Evolutionary conservation across 805 yeast genomes (phyloP).

Genomic region (Huiozyma naganishii): DNA sequence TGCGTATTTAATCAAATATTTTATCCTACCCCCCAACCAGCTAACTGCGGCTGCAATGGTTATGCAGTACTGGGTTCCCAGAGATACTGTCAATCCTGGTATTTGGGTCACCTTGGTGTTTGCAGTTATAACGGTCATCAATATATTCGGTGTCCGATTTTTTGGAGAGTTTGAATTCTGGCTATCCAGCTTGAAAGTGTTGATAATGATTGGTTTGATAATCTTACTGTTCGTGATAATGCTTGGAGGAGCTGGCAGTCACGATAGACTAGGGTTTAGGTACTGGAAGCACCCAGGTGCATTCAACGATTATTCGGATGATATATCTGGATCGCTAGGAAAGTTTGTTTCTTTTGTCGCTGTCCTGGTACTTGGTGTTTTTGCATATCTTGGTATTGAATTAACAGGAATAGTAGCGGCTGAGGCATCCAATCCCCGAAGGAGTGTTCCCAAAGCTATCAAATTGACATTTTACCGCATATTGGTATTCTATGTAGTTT

Average conservation of each 20-base stretch:
- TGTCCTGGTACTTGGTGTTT: constrained; percentile 51
- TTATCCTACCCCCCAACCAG: constrained; percentile 38
- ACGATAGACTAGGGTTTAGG: constrained; percentile 35
- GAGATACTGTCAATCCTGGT: constrained; percentile 28
- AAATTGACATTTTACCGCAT: constrained; percentile 62
- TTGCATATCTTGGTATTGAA: constrained; percentile 42
- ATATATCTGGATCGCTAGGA: constrained; percentile 1
- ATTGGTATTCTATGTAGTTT: constrained; percentile 43
- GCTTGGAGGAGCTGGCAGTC: constrained; percentile 31
- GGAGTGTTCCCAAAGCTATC: constrained; percentile 55
- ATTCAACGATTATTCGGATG: constrained; percentile 47
- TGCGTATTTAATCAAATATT: constrained; percentile 20
- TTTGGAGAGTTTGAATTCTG: constrained; percentile 42
- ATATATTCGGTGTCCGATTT: constrained; percentile 39
- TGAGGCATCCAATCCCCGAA: constrained; percentile 42
- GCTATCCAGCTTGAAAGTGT: constrained; percentile 35
- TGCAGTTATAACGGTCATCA: constrained; percentile 32
- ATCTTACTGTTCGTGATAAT: constrained; percentile 39
- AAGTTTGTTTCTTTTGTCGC: constrained; percentile 50
- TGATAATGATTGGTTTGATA: constrained; percentile 40
- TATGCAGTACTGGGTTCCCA: constrained; percentile 35
- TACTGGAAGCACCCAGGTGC: constrained; percentile 44
- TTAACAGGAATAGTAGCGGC: constrained; percentile 64
- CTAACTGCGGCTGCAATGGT: constrained; percentile 40
- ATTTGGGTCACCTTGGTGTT: constrained; percentile 38